A percentile compares a stretch with the other conserved stretches of the same genome.
Conservation (phyloP, 2,329 filamentous ascomycete genomes). For the Colletotrichum tropicale region DNA sequence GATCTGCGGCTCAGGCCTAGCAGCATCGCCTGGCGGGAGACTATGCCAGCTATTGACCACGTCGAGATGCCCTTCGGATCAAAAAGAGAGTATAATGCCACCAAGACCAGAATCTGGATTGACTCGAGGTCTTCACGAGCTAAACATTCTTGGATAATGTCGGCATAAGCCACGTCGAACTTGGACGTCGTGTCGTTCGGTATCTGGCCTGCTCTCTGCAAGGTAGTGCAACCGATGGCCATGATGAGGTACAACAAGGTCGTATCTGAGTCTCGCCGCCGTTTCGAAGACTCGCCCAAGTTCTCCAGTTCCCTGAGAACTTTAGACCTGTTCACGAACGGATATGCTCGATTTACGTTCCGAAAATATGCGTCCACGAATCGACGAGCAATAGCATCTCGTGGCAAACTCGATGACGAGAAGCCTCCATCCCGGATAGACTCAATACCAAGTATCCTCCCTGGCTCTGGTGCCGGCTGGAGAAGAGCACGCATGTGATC, state of each 20-base stretch:
- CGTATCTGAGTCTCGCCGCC: slow-evolving; percentile 31
- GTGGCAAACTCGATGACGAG: slow-evolving; percentile 19
- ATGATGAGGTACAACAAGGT: slow-evolving; percentile 47
- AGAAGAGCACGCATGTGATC: slow-evolving; percentile 9
- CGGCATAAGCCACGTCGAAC: slow-evolving; percentile 41
- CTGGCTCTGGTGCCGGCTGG: slow-evolving; percentile 2
- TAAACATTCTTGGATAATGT: slow-evolving; percentile 46
- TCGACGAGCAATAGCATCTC: slow-evolving; percentile 30
- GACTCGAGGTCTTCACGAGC: slow-evolving; percentile 37
- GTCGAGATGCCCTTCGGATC: slow-evolving; percentile 43
- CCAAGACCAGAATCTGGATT: slow-evolving; percentile 43
- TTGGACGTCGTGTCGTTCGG: slow-evolving; percentile 32
- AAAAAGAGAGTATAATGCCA: slow-evolving; percentile 48
- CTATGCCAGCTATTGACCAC: slow-evolving; percentile 44
- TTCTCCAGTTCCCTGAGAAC: slow-evolving; percentile 37
- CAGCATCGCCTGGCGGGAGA: slow-evolving; percentile 41
- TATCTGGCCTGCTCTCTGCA: slow-evolving; percentile 46
- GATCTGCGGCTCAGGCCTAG: slow-evolving; percentile 38
- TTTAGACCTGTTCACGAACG: slow-evolving; percentile 43
- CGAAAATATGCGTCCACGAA: slow-evolving; percentile 50
- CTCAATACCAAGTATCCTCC: slow-evolving; percentile 9
- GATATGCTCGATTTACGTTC: slow-evolving; percentile 49
- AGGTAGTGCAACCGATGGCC: slow-evolving; percentile 49
- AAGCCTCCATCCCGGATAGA: slow-evolving; percentile 1
- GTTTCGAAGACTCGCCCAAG: slow-evolving; percentile 25